A percentile compares a stretch with the other conserved stretches of the same genome.
These are phyloP conservation scores for Phytophthora agathidicida DNA, from an alignment of 352 stramenopile genomes.

Conservation along the genomic window DNA sequence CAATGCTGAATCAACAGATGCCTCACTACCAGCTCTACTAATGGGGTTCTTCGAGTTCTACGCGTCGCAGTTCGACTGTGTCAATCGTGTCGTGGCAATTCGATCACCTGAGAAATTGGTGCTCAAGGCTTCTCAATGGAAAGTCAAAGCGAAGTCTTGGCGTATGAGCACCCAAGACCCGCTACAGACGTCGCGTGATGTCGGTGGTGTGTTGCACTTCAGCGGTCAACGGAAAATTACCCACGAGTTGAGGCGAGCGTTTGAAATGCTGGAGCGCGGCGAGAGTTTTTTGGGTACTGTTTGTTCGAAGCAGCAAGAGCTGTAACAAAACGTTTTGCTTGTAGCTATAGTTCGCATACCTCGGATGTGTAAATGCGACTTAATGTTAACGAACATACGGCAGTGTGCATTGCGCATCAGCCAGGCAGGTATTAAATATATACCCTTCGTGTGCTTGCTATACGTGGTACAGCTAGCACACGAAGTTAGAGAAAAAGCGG, in stretches of 20 bases:
- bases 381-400: no score
- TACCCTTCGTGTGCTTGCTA: no score
- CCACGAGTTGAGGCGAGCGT: slow-evolving; percentile 57
- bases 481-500: slow-evolving; percentile 12
- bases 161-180: slow-evolving; percentile 84
- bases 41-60: slow-evolving; percentile 97
- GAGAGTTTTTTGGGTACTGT: slow-evolving; percentile 50
- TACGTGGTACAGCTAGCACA: no score
- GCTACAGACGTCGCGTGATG: slow-evolving; percentile 67
- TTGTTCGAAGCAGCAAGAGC: slow-evolving; percentile 17
- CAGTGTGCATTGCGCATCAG: no score
- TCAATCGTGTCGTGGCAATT: slow-evolving; percentile 88
- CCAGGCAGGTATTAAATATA: no score
- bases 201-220: slow-evolving; percentile 70
- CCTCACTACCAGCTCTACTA: slow-evolving; percentile 84
- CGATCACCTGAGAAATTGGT: slow-evolving; percentile 42
- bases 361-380: no score
- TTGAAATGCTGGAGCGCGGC: slow-evolving; percentile 35
- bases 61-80: slow-evolving; percentile 95
- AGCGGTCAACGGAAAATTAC: slow-evolving; percentile 58
- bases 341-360: no score
- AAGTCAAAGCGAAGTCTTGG: slow-evolving; percentile 59
- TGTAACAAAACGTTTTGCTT: no score
- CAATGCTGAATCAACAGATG: background rate
- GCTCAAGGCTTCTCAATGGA: slow-evolving; percentile 45